Evolutionary conservation across 2,329 filamentous ascomycete species (phyloP).

Genomic region (Incumbomyces delicatus): DNA sequence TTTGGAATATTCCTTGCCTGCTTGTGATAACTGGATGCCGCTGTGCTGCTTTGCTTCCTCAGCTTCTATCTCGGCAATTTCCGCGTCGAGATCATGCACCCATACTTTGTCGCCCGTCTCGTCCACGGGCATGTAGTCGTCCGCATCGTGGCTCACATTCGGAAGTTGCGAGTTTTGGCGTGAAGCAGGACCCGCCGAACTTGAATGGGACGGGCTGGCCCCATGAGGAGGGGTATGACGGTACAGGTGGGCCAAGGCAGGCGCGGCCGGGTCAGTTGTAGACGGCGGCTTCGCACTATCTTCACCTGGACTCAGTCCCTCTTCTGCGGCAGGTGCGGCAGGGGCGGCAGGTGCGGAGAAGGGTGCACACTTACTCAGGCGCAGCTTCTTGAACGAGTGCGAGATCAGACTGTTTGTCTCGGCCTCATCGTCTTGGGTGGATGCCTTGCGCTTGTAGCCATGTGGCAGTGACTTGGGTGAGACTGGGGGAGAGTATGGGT

Average conservation of each 20-base stretch:
- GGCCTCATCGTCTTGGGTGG: slow-evolving; percentile 1
- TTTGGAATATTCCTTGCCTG: slow-evolving; percentile 67
- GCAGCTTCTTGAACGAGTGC: slow-evolving; percentile 5
- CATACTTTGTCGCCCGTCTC: slow-evolving; percentile 80
- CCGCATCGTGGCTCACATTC: neutral
- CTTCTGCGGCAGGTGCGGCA: neutral
- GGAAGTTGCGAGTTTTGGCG: neutral
- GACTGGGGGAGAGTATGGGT: slow-evolving; percentile 5
- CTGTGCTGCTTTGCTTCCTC: slow-evolving; percentile 47
- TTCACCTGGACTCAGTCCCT: neutral
- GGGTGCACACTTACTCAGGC: neutral
- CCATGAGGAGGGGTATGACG: slow-evolving; percentile 10
- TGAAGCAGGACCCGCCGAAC: neutral
- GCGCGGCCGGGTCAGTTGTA: neutral
- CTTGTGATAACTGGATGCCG: slow-evolving; percentile 71
- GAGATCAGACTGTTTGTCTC: slow-evolving; percentile 1
- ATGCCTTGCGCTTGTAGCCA: slow-evolving; percentile 6
- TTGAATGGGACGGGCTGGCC: slow-evolving; percentile 12
- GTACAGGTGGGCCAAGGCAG: neutral
- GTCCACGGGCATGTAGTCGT: slow-evolving; percentile 73
- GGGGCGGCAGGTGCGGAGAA: neutral
- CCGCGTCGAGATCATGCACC: slow-evolving; percentile 81
- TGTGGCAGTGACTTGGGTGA: slow-evolving; percentile 4
- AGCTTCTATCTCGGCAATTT: slow-evolving; percentile 61
- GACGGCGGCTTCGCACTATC: neutral